A percentile compares a stretch with the other conserved stretches of the same genome.
These are phyloP conservation scores for Cucurbita moschata DNA, from an alignment of 306 rosid species.

Conservation along the genomic window DNA sequence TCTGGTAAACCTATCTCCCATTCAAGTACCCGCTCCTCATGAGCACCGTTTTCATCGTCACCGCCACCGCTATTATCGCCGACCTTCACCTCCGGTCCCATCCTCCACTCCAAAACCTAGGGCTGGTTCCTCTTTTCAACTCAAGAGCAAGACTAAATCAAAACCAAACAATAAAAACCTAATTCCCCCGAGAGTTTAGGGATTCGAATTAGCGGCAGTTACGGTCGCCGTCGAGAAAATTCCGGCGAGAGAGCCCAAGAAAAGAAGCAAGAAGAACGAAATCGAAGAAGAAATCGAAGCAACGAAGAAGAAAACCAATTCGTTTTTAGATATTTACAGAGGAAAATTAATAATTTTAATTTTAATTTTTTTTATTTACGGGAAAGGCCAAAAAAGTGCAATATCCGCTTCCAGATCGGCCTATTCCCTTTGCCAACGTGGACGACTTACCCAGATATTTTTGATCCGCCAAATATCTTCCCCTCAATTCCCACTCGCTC, in stretches of 20 bases:
- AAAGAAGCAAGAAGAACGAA: conserved; percentile 1
- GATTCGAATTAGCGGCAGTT: neutral
- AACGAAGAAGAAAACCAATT: neutral
- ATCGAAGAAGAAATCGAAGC: conserved; percentile 8
- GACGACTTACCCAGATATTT: conserved; percentile 29
- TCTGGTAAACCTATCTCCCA: conserved; percentile 80
- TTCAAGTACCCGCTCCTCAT: conserved; percentile 48
- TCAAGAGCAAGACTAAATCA: neutral
- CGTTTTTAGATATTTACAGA: conserved; percentile 18
- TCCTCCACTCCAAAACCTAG: neutral
- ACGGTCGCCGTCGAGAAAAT: conserved; percentile 16
- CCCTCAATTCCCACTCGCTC: neutral
- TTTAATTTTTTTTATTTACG: neutral
- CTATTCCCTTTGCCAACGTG: conserved; percentile 23
- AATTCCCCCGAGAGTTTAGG: neutral
- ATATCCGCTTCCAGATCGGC: conserved; percentile 24
- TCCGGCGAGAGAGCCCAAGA: conserved; percentile 2
- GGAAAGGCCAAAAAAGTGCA: conserved; percentile 25
- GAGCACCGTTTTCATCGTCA: conserved; percentile 20
- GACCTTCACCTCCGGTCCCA: conserved; percentile 77
- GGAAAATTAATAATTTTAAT: neutral
- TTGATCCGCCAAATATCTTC: conserved; percentile 25
- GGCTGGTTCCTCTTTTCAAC: neutral
- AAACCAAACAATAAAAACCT: neutral
- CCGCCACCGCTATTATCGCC: conserved; percentile 19